Evolutionary conservation across 1,284 basidiomycete species (phyloP), one percentile per base, ranked within the genome.

Genomic region (Rhodotorula sp.): DNA sequence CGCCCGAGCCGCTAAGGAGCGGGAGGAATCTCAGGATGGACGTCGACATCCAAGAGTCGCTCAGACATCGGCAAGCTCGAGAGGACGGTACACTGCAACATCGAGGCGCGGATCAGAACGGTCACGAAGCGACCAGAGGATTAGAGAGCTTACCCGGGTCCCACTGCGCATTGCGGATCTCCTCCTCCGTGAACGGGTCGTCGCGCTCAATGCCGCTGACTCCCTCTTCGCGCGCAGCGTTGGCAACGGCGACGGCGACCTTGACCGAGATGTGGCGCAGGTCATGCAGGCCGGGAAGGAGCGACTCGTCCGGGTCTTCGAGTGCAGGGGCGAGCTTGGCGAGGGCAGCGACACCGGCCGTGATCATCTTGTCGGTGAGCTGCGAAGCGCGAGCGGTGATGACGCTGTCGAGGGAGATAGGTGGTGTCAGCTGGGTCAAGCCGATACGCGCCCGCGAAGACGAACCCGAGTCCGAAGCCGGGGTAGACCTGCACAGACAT

Each of bases 291-390:
- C 90, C 88, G 1, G 90, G 88, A n/a, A 93, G 83, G 19, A 90
- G 84, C 1, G 87, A 68, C 61, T 68, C 86, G 77, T 88, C 86
- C 0, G 87, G 86, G 78, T 90, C 86, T 25, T 84, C 82, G 59
- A 89, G 84, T 1, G 91, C 90, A 1, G 91, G 91, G 0, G 91
- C 88, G 60, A 93, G 87, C 19, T 86, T 83, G 0, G 91, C 90
- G 58, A 93, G 88, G 21, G 84, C 83, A 49, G 83, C 85, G 1
- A 90, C 86, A 23, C 89, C 91, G 10, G 90, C 90, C 75, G 92
- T 88, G 79, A 93, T 88, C 89, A 91, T 90, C 21, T 84, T 86
- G 78, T 90, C 88, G 9, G 89, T 89, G 76, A 93, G 85, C 8
- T 82, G 82, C 17, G 86, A 84, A 5, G 89, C 87, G 74, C 87